Evolutionary conservation across 768 basidiomycete species (phyloP).

Genomic region (Russula ochroleuca): DNA sequence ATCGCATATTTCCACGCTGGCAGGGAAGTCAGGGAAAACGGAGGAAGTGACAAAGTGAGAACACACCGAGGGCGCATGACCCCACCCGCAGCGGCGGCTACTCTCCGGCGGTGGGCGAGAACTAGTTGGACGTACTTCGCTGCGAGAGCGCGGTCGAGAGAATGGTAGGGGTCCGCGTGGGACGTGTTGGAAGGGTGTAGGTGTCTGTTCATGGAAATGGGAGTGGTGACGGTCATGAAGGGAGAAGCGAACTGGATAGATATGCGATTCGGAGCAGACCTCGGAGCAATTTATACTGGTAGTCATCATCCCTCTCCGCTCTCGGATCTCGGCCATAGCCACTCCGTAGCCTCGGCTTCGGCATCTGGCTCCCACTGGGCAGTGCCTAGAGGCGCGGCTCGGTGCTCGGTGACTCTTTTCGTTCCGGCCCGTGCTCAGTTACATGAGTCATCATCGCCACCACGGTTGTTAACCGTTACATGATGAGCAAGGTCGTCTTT

Average conservation of each 20-base stretch:
- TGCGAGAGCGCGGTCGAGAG: slow-evolving; percentile 26
- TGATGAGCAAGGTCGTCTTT: slow-evolving; percentile 70
- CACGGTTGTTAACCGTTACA: neutral
- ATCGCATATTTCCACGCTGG: slow-evolving; percentile 48
- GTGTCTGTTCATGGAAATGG: slow-evolving; percentile 14
- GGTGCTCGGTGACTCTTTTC: neutral
- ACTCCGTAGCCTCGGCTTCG: neutral
- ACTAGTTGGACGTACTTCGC: slow-evolving; percentile 23
- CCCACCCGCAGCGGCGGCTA: slow-evolving; percentile 11
- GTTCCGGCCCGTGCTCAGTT: neutral
- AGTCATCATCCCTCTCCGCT: no score
- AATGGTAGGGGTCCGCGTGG: slow-evolving; percentile 12
- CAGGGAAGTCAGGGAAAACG: neutral
- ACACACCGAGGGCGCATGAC: slow-evolving; percentile 27
- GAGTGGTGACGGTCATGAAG: slow-evolving; percentile 23
- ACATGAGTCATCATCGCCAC: neutral
- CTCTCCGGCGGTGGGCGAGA: slow-evolving; percentile 25
- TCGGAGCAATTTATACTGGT: slow-evolving; percentile 5
- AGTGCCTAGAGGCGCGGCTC: neutral
- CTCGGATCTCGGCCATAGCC: no score
- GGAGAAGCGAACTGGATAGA: neutral
- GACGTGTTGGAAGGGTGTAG: slow-evolving; percentile 1
- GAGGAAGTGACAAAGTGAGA: neutral
- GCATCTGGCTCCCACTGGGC: neutral
- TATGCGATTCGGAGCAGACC: neutral